These are phyloP conservation scores for Nasturtium officinale DNA, from an alignment of 345 rosid species.

Conservation along the genomic window DNA sequence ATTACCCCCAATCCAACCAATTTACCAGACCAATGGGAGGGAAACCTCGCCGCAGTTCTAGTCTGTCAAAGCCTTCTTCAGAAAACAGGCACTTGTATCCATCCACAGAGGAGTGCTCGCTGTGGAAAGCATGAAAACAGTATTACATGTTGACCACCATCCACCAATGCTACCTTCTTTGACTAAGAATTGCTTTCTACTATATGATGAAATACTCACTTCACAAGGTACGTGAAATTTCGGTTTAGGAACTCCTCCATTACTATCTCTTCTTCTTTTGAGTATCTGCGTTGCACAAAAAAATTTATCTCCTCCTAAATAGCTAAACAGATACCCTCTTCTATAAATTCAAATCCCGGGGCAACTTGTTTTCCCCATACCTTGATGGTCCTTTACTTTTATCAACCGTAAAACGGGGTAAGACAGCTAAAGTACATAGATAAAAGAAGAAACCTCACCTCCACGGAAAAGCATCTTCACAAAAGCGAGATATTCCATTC, in stretches of 20 bases:
- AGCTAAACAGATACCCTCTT: conserved; percentile 8
- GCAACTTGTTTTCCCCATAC: conserved; percentile 8
- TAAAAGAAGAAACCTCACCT: conserved; percentile 55
- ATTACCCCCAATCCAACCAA: background rate
- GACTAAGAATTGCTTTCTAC: conserved; percentile 13
- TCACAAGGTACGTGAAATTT: conserved; percentile 82
- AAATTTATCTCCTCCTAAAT: conserved; percentile 3
- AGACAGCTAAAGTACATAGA: conserved; percentile 3
- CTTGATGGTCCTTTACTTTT: conserved; percentile 19
- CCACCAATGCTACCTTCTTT: conserved; percentile 7
- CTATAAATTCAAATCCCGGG: conserved; percentile 1
- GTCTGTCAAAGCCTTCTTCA: conserved; percentile 65
- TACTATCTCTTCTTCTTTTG: conserved; percentile 85
- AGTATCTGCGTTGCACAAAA: conserved; percentile 61
- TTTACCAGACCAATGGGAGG: conserved; percentile 72
- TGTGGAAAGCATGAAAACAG: conserved; percentile 43
- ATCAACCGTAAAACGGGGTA: background rate
- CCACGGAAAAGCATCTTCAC: conserved; percentile 79
- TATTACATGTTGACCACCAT: conserved; percentile 5
- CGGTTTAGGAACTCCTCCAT: conserved; percentile 52
- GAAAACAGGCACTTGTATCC: conserved; percentile 75
- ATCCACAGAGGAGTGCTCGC: conserved; percentile 67
- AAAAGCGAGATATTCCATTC: conserved; percentile 95
- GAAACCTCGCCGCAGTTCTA: conserved; percentile 52
- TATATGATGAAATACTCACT: conserved; percentile 50